Conservation (phyloP, 352 stramenopile species). For the Phytopythium oedochilum region DNA sequence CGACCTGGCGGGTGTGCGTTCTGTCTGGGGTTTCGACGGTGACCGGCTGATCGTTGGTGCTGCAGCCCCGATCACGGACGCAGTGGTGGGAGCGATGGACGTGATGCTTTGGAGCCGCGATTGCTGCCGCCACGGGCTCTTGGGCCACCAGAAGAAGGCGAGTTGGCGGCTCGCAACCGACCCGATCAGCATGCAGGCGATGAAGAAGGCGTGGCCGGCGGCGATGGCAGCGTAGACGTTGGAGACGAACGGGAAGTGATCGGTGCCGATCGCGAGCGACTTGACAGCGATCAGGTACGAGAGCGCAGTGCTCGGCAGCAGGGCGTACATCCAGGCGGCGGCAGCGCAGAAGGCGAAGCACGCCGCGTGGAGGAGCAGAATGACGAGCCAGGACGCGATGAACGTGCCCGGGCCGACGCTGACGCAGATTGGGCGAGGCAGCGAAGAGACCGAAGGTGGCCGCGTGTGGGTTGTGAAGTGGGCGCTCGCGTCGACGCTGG, state of each 20-base stretch:
- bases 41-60: background rate
- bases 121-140: background rate
- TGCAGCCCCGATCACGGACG: background rate
- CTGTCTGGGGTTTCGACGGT: no score
- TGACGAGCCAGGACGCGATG: slow-evolving; percentile 11
- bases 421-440: background rate
- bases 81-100: background rate
- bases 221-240: slow-evolving; percentile 16
- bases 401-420: slow-evolving; percentile 3
- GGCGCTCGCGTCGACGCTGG: background rate
- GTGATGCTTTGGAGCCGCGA: slow-evolving; percentile 6
- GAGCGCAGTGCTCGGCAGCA: slow-evolving; percentile 9
- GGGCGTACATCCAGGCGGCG: slow-evolving; percentile 15
- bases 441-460: no score
- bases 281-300: slow-evolving; percentile 19
- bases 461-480: no score
- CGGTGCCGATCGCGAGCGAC: slow-evolving; percentile 15
- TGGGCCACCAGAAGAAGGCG: slow-evolving; percentile 4
- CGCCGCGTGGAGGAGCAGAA: slow-evolving; percentile 12
- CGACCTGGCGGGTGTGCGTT: background rate
- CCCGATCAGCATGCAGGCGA: slow-evolving; percentile 11
- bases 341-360: slow-evolving; percentile 10
- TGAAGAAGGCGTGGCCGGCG: slow-evolving; percentile 14
- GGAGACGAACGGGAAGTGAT: slow-evolving; percentile 13
- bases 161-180: background rate